Conservation (phyloP, 2,329 filamentous ascomycete genomes). For the Penicillium sp. region DNA sequence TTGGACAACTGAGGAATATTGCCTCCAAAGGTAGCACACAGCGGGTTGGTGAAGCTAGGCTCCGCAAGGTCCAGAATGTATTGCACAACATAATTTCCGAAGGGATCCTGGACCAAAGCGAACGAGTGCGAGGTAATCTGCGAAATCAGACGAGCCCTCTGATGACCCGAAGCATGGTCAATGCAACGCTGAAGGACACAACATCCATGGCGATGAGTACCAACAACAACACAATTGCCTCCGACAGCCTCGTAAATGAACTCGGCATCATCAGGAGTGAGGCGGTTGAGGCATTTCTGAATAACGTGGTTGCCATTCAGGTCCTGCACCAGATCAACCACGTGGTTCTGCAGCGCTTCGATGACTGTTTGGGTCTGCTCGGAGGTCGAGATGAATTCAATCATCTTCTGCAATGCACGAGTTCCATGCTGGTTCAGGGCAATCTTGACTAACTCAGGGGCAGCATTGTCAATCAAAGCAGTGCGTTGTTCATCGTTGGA, state of each 20-base stretch:
- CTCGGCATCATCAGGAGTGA: slow-evolving; percentile 77
- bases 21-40: slow-evolving; percentile 77
- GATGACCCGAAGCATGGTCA: slow-evolving; percentile 86
- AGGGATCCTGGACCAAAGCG: slow-evolving; percentile 88
- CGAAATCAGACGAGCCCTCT: slow-evolving; percentile 82
- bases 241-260: slow-evolving; percentile 98
- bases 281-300: slow-evolving; percentile 96
- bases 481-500: slow-evolving; percentile 95
- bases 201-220: slow-evolving; percentile 95
- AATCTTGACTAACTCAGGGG: slow-evolving; percentile 84
- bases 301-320: slow-evolving; percentile 99
- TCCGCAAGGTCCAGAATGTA: slow-evolving; percentile 97
- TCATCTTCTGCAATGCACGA: slow-evolving; percentile 97
- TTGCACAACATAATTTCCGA: slow-evolving; percentile 98
- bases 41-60: slow-evolving; percentile 79
- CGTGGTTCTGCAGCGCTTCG: slow-evolving; percentile 73
- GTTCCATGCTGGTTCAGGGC: slow-evolving; percentile 97
- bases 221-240: slow-evolving; percentile 80
- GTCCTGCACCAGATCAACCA: slow-evolving; percentile 94
- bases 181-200: slow-evolving; percentile 98
- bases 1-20: slow-evolving; percentile 73
- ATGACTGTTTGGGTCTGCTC: slow-evolving; percentile 88
- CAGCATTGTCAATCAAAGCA: slow-evolving; percentile 84
- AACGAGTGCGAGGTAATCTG: slow-evolving; percentile 89
- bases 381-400: slow-evolving; percentile 86